Percentiles rank a stretch among this genome's conserved stretches.
phyloP scores from a whole-genome alignment of 352 stramenopile species.

The Salisapilia sapeloensis region DNA sequence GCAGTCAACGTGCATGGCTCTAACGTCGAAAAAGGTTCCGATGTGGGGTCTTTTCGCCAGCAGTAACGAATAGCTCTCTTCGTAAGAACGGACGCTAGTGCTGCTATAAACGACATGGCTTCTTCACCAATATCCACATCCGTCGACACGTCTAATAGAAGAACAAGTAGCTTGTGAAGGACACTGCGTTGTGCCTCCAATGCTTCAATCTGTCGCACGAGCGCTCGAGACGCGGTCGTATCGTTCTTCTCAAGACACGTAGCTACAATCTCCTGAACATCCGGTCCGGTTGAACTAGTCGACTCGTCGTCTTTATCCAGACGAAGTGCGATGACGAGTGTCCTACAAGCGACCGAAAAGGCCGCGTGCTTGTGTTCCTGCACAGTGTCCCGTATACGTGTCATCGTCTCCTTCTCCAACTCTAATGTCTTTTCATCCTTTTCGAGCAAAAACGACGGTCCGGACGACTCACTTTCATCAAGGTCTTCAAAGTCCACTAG shows the following conservation, averaged over 20 bases:
- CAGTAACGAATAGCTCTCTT: constrained; percentile 23
- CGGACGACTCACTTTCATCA: constrained; percentile 27
- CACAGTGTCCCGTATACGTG: constrained; percentile 42
- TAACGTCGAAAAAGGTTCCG: constrained; percentile 47
- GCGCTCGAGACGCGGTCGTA: not conserved
- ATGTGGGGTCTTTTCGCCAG: constrained; percentile 34
- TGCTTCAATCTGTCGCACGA: constrained; percentile 8
- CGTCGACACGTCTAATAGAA: constrained; percentile 56
- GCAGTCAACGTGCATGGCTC: constrained; percentile 57
- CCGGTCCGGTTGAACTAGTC: constrained; percentile 2
- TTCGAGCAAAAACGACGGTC: constrained; percentile 37
- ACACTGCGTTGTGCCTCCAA: constrained; percentile 27
- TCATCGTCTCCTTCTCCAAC: constrained; percentile 47
- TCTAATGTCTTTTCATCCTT: constrained; percentile 77
- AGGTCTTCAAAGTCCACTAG: constrained; percentile 46
- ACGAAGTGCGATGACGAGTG: constrained; percentile 32
- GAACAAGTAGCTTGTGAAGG: constrained; percentile 30
- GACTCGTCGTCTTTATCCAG: constrained; percentile 6
- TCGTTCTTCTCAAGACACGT: not conserved
- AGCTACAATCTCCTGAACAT: too few relatives aligned
- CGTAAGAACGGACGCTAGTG: constrained; percentile 38
- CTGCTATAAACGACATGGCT: constrained; percentile 32
- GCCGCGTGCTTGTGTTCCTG: constrained; percentile 58
- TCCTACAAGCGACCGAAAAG: constrained; percentile 50
- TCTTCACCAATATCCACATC: constrained; percentile 55